Percentiles rank a stretch among this genome's conserved stretches.
Conservation (phyloP, 345 rosid genomes). For the Linum tenue region DNA sequence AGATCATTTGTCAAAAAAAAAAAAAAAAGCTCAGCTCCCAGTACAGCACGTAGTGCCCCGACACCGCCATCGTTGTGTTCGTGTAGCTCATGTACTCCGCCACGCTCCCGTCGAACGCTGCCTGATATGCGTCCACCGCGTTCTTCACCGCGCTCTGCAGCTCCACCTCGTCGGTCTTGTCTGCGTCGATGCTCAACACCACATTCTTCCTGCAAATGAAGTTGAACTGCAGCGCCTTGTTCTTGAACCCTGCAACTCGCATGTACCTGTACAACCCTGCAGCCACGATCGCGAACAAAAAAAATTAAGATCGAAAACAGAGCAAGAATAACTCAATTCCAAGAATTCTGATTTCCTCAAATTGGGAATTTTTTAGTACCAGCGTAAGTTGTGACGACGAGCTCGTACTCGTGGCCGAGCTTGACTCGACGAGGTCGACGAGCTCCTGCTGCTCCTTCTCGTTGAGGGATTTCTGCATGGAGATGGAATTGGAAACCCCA, state of each 20-base stretch:
- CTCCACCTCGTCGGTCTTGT: no score
- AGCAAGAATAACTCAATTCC: not conserved
- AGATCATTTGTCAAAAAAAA: no score
- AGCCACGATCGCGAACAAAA: slow-evolving; percentile 17
- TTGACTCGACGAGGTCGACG: slow-evolving; percentile 90
- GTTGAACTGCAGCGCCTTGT: slow-evolving; percentile 84
- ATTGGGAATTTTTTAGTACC: slow-evolving; percentile 30
- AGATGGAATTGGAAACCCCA: no score
- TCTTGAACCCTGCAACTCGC: slow-evolving; percentile 86
- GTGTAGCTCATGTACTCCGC: slow-evolving; percentile 86
- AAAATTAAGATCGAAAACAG: not conserved
- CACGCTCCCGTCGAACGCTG: slow-evolving; percentile 61
- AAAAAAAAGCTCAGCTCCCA: no score
- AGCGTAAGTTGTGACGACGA: slow-evolving; percentile 95
- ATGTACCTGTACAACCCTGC: slow-evolving; percentile 75
- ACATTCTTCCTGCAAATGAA: slow-evolving; percentile 94
- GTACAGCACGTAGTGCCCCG: slow-evolving; percentile 82
- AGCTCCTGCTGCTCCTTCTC: slow-evolving; percentile 71
- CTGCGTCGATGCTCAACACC: no score
- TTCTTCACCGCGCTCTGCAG: no score
- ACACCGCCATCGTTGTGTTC: slow-evolving; percentile 55
- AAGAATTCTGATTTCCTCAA: not conserved
- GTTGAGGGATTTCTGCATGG: slow-evolving; percentile 54
- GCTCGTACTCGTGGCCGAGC: no score
- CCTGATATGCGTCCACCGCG: slow-evolving; percentile 57